Percentiles rank a stretch among this genome's conserved stretches.
phyloP scores from a whole-genome alignment of 176 grass and related monocot genomes.

The Puccinellia tenuiflora region DNA sequence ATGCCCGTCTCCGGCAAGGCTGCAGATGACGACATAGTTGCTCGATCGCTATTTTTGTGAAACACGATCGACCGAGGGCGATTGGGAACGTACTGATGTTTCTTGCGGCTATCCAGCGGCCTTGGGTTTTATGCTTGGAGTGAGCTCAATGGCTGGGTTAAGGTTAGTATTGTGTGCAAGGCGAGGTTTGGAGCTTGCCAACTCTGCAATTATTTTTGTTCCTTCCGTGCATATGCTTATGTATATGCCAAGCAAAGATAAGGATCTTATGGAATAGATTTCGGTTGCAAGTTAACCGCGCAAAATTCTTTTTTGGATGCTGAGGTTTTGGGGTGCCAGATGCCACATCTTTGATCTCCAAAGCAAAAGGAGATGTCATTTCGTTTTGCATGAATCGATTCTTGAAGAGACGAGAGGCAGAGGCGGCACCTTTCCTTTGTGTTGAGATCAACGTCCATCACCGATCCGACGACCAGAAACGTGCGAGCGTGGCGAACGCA shows the following conservation, averaged over 20 bases:
- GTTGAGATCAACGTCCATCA: not conserved
- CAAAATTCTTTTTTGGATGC: not conserved
- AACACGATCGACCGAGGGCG: no score
- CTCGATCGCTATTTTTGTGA: not conserved
- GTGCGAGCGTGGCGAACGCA: not conserved
- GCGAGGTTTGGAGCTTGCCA: slow-evolving; percentile 29
- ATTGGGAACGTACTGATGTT: not conserved
- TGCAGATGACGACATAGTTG: not conserved
- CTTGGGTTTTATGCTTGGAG: slow-evolving; percentile 27
- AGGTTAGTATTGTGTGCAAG: no score
- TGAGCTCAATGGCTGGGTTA: no score
- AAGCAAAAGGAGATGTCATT: not conserved
- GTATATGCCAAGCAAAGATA: not conserved
- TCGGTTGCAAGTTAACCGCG: not conserved
- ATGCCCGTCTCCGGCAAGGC: not conserved
- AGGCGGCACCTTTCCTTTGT: not conserved
- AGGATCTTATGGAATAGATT: not conserved
- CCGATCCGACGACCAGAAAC: not conserved
- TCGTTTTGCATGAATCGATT: not conserved
- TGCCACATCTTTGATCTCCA: not conserved
- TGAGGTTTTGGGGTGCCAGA: not conserved
- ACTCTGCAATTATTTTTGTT: not conserved
- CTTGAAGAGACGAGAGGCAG: not conserved
- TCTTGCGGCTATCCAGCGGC: not conserved
- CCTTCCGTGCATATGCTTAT: not conserved